Conservation (phyloP, 208 protist species). For the Naegleria fowleri region DNA sequence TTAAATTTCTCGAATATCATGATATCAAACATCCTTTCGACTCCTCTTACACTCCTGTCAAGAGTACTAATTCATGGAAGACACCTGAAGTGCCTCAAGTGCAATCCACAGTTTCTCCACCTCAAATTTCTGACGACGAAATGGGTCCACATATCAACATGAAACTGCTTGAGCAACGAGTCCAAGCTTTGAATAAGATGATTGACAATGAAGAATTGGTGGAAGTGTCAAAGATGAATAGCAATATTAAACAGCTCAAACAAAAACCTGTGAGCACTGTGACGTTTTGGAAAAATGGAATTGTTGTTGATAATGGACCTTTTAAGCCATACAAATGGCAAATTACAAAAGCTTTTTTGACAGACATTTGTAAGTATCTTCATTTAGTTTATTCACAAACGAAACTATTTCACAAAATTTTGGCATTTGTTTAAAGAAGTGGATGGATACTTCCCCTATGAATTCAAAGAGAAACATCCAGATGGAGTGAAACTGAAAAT, state of each 20-base stretch:
- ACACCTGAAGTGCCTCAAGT: not conserved
- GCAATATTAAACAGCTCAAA: constrained; percentile 14
- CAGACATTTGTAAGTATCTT: constrained; percentile 25
- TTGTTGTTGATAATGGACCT: constrained; percentile 30
- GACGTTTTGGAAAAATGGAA: constrained; percentile 38
- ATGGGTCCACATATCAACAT: not conserved
- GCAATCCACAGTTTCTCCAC: no score
- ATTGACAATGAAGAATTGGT: not conserved
- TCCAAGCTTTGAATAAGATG: not conserved
- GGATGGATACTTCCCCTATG: constrained; percentile 45
- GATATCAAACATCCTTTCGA: not conserved
- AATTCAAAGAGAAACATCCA: constrained; percentile 42
- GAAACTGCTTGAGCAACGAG: not conserved
- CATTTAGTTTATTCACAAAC: not conserved
- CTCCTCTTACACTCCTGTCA: not conserved
- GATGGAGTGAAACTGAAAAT: constrained; percentile 37
- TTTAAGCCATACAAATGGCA: constrained; percentile 35
- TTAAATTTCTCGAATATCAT: not conserved
- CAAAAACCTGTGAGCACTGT: constrained; percentile 8
- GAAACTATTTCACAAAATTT: no score
- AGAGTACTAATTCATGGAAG: not conserved
- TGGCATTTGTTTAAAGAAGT: not conserved
- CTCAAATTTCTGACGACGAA: not conserved
- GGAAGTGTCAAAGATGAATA: not conserved
- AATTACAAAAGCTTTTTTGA: constrained; percentile 32